Percentiles rank a stretch among this genome's conserved stretches.
Evolutionary conservation across 2,329 filamentous ascomycete species (phyloP).

Genomic region (Raffaelea deltoideospora): DNA sequence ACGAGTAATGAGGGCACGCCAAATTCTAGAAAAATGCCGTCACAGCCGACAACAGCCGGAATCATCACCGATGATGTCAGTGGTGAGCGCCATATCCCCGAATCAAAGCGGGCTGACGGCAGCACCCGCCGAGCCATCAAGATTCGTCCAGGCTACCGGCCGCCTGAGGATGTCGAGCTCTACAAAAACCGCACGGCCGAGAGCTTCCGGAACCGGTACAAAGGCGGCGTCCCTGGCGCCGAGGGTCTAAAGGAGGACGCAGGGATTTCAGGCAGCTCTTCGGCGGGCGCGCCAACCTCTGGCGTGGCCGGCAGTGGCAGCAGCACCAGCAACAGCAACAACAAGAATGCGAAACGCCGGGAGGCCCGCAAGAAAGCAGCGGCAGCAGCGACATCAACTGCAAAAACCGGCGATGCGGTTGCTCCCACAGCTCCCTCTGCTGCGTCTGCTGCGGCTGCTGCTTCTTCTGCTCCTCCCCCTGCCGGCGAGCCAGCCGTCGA

Average conservation of each 20-base stretch:
- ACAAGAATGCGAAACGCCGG: slow-evolving; percentile 80
- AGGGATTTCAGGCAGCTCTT: too few relatives aligned
- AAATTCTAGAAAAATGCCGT: slow-evolving; percentile 3
- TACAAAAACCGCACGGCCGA: slow-evolving; percentile 90
- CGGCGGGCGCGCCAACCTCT: slow-evolving; percentile 2
- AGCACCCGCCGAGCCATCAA: slow-evolving; percentile 88
- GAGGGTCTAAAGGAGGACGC: slow-evolving; percentile 38
- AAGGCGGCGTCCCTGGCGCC: slow-evolving; percentile 61
- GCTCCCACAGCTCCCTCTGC: neutral
- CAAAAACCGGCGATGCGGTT: neutral
- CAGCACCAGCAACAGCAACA: slow-evolving; percentile 33
- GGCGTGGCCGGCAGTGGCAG: slow-evolving; percentile 12
- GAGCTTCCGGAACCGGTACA: slow-evolving; percentile 62
- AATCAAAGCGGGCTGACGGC: slow-evolving; percentile 75
- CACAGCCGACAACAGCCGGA: slow-evolving; percentile 37
- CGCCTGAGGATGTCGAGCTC: slow-evolving; percentile 86
- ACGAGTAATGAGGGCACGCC: too few relatives aligned
- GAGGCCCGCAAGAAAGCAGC: slow-evolving; percentile 33
- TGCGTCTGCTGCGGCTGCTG: neutral
- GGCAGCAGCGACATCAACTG: slow-evolving; percentile 7
- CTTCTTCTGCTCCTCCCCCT: slow-evolving; percentile 35
- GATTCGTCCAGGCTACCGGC: slow-evolving; percentile 82
- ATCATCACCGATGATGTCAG: slow-evolving; percentile 62
- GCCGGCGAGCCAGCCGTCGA: slow-evolving; percentile 22
- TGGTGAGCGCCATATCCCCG: slow-evolving; percentile 78